phyloP scores from a whole-genome alignment of 768 basidiomycete species.

The Suillus cothurnatus region DNA sequence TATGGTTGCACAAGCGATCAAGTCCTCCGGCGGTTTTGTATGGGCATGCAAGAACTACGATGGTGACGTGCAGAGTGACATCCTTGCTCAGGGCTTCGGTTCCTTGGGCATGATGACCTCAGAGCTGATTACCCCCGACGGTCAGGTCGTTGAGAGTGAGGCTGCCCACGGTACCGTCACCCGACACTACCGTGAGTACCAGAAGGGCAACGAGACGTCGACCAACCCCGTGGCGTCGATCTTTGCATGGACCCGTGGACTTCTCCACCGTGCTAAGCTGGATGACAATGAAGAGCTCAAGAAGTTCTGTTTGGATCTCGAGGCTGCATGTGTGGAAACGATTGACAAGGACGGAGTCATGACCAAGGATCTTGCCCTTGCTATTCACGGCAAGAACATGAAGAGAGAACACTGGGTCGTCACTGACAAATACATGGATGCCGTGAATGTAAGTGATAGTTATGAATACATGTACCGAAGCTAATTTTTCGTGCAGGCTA shows the following conservation, averaged over 20 bases:
- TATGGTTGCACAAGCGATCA: slow-evolving; percentile 98
- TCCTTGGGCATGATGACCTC: slow-evolving; percentile 98
- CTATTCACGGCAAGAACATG: slow-evolving; percentile 91
- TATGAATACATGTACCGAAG: background rate
- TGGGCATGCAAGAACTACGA: slow-evolving; percentile 82
- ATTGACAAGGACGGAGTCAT: slow-evolving; percentile 90
- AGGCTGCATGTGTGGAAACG: slow-evolving; percentile 86
- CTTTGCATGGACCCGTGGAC: slow-evolving; percentile 97
- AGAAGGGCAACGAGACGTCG: slow-evolving; percentile 96
- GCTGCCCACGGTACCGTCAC: slow-evolving; percentile 98
- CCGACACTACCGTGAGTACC: slow-evolving; percentile 95
- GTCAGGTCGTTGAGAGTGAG: slow-evolving; percentile 89
- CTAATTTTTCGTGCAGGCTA: slow-evolving; percentile 37
- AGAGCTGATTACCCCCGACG: slow-evolving; percentile 94
- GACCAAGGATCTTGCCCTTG: slow-evolving; percentile 96
- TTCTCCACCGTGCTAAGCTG: slow-evolving; percentile 90
- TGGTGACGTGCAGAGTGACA: slow-evolving; percentile 87
- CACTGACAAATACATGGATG: slow-evolving; percentile 91
- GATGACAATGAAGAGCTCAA: slow-evolving; percentile 78
- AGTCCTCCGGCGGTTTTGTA: slow-evolving; percentile 91
- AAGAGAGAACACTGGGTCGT: slow-evolving; percentile 97
- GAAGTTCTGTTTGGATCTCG: slow-evolving; percentile 77
- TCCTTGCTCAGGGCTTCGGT: slow-evolving; percentile 97
- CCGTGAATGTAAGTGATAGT: slow-evolving; percentile 71
- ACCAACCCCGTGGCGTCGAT: slow-evolving; percentile 99